Conservation (phyloP, 2,329 filamentous ascomycete genomes). For the Aureobasidium sp. region DNA sequence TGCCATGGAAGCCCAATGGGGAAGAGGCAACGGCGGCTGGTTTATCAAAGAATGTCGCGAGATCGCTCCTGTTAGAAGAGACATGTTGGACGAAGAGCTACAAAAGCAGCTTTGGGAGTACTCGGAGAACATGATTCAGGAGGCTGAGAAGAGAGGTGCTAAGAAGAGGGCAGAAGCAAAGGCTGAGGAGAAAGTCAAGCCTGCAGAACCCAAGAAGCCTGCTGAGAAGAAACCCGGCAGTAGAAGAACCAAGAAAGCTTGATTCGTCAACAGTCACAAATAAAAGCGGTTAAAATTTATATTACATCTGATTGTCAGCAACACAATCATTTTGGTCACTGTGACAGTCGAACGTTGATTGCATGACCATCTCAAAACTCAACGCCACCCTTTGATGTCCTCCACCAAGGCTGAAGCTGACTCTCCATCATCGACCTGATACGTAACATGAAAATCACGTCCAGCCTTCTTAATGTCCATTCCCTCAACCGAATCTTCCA, state of each 20-base stretch:
- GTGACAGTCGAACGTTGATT: no score
- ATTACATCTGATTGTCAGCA: neutral
- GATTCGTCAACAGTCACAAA: neutral
- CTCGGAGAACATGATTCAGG: conserved; percentile 75
- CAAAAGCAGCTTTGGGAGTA: conserved; percentile 86
- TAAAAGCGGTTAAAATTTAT: neutral
- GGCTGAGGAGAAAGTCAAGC: conserved; percentile 22
- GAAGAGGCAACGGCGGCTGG: conserved; percentile 55
- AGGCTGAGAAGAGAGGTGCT: conserved; percentile 71
- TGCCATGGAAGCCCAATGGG: conserved; percentile 69
- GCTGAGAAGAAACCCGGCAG: conserved; percentile 12
- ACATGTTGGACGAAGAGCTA: conserved; percentile 67
- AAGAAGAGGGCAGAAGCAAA: conserved; percentile 50
- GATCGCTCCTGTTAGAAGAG: conserved; percentile 59
- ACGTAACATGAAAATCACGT: no score
- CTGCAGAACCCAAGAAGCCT: conserved; percentile 2
- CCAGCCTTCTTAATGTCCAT: no score
- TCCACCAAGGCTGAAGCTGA: no score
- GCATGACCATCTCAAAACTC: no score
- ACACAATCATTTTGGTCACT: neutral
- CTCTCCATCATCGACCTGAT: no score
- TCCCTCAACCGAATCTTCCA: no score
- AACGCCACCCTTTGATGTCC: no score
- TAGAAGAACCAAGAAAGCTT: conserved; percentile 15
- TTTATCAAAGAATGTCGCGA: conserved; percentile 84